These are phyloP conservation scores for Epichloe brachyelytri DNA, from an alignment of 2,329 filamentous ascomycete genomes.

Conservation along the genomic window DNA sequence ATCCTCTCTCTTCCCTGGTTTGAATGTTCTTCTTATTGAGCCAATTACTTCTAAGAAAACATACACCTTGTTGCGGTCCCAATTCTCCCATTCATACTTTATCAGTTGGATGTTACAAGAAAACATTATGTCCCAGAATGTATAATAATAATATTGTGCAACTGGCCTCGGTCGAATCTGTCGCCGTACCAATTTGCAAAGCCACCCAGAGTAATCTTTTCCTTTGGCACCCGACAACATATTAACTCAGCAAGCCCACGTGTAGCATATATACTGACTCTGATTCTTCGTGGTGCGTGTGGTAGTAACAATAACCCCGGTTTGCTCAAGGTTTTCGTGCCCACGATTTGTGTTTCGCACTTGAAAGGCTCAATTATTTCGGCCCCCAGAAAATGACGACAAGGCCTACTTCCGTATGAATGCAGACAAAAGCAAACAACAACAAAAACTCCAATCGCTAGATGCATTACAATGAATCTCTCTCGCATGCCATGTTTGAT, in stretches of 20 bases:
- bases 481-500: background rate
- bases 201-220: background rate
- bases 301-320: background rate
- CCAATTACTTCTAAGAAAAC: background rate
- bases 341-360: background rate
- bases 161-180: background rate
- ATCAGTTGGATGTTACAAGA: constrained; percentile 4
- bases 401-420: constrained; percentile 8
- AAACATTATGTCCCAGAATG: constrained; percentile 4
- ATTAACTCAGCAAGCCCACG: background rate
- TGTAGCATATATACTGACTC: background rate
- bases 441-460: constrained; percentile 26
- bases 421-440: constrained; percentile 12
- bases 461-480: constrained; percentile 17
- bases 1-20: background rate
- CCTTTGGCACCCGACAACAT: background rate
- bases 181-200: background rate
- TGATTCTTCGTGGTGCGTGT: background rate
- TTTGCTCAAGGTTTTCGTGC: background rate
- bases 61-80: background rate
- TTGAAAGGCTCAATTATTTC: background rate
- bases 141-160: background rate
- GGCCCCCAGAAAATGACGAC: constrained; percentile 3
- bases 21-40: background rate
- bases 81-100: background rate